phyloP scores from a whole-genome alignment of 225 moss, liverwort and hornwort genomes.

The Climacium dendroides region DNA sequence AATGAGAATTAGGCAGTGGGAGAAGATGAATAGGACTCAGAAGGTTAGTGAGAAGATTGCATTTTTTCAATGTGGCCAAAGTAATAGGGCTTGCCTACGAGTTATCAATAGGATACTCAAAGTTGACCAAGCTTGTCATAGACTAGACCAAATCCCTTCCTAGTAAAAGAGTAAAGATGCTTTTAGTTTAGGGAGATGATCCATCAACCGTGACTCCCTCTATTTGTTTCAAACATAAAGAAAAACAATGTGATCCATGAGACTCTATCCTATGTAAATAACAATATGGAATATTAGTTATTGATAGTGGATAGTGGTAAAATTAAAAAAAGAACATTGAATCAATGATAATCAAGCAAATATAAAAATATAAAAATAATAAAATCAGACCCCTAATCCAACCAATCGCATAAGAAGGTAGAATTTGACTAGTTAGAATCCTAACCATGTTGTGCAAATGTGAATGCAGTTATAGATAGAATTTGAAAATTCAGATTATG shows the following conservation, averaged over 20 bases:
- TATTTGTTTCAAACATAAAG: neutral
- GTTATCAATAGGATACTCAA: accelerated
- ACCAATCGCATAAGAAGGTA: too few relatives aligned
- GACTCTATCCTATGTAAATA: accelerated
- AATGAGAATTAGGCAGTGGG: accelerated
- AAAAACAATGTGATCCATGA: neutral
- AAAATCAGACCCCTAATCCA: accelerated
- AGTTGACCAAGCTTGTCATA: accelerated
- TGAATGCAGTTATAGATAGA: too few relatives aligned
- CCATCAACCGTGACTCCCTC: accelerated
- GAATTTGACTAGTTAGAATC: accelerated
- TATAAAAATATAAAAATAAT: too few relatives aligned
- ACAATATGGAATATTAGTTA: neutral
- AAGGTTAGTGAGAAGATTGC: accelerated
- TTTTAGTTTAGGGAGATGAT: accelerated
- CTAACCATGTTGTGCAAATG: accelerated
- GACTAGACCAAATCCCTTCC: accelerated
- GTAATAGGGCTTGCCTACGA: accelerated
- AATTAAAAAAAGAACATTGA: neutral
- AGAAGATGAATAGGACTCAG: accelerated
- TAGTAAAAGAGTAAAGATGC: neutral
- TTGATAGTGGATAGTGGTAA: accelerated
- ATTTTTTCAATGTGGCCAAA: accelerated
- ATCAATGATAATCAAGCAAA: accelerated
- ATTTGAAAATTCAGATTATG: too few relatives aligned